Base-by-base conservation (phyloP, 2,329 filamentous ascomycete genomes). In the Pyricularia pennisetigena region DNA sequence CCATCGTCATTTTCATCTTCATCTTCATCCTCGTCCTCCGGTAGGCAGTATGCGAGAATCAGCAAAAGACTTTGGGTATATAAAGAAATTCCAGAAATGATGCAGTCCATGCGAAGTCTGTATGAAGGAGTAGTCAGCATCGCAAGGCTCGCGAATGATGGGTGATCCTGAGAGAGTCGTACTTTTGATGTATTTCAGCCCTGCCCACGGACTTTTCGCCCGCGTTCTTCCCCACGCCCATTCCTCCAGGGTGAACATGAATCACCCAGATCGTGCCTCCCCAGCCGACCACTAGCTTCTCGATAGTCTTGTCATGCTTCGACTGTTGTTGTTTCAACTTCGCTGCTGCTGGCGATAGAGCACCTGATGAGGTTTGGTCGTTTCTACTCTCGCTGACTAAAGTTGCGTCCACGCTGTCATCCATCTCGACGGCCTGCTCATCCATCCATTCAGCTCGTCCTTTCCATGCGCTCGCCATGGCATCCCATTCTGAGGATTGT, bases 391-490 rank as follows among this genome's bases (percentile, higher is more conserved):
- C n/a, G 70, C 71, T 70, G 74, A 68, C n/a, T 75, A 24, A 69
- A 72, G 35, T 74, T 74, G 62, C 76, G 78, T 67, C 59, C 30
- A 26, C 10, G 28, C 86, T 83, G 49, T 93, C 88, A 68, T 94
- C 91, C 3, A 81, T 83, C 72, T 94, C 91, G n/a, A 97, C 82
- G 6, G 86, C 83, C 70, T 89, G 85, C 73, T 97, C 91, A 74
- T 98, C 92, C 63, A 98, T 90, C 95, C 95, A 99, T 76, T 98
- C 93, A 0, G 89, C 88, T 26, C 94, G 86, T 2, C 92, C 92
- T 79, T 94, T 97, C 94, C 95, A 98, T 4, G 97, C 92, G 64
- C 91, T 87, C 0, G 94, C 94, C 94, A 99, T 97, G 61, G 97
- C 93, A 72, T 97, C 93, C 93, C 95, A 98, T 68, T 90, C 89